A percentile compares a stretch with the other conserved stretches of the same genome.
Conservation (phyloP, 345 rosid genomes). For the Dovyalis caffra region DNA sequence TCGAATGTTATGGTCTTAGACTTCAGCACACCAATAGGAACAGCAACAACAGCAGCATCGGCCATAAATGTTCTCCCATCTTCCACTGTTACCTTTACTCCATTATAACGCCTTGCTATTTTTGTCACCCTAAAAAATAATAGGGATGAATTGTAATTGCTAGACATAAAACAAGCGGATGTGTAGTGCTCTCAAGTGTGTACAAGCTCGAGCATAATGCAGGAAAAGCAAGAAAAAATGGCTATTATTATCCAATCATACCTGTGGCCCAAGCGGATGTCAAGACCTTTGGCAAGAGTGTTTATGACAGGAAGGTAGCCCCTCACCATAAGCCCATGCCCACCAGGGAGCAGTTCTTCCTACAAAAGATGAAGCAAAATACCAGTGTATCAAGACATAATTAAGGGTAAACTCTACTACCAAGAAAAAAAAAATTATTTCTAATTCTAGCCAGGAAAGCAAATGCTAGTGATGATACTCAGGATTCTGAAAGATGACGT, state of each 20-base stretch:
- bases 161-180: background rate
- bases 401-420: background rate
- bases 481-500: background rate
- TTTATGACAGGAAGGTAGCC: slow-evolving; percentile 94
- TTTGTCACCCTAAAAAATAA: slow-evolving; percentile 58
- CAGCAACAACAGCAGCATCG: slow-evolving; percentile 76
- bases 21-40: slow-evolving; percentile 90
- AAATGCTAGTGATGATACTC: background rate
- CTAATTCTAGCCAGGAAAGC: background rate
- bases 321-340: slow-evolving; percentile 98
- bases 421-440: background rate
- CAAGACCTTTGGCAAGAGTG: slow-evolving; percentile 92
- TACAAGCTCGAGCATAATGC: background rate
- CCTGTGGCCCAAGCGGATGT: slow-evolving; percentile 84
- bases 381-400: background rate
- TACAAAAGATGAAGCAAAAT: slow-evolving; percentile 24
- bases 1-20: slow-evolving; percentile 61
- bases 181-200: background rate
- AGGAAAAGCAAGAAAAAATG: background rate
- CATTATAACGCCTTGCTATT: slow-evolving; percentile 61
- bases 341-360: slow-evolving; percentile 94
- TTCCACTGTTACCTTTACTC: slow-evolving; percentile 80
- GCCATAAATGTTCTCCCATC: slow-evolving; percentile 66
- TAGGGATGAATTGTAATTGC: background rate
- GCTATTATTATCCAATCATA: slow-evolving; percentile 11